Conservation (phyloP, 805 yeast genomes). For the Cyberlindnera mrakii region DNA sequence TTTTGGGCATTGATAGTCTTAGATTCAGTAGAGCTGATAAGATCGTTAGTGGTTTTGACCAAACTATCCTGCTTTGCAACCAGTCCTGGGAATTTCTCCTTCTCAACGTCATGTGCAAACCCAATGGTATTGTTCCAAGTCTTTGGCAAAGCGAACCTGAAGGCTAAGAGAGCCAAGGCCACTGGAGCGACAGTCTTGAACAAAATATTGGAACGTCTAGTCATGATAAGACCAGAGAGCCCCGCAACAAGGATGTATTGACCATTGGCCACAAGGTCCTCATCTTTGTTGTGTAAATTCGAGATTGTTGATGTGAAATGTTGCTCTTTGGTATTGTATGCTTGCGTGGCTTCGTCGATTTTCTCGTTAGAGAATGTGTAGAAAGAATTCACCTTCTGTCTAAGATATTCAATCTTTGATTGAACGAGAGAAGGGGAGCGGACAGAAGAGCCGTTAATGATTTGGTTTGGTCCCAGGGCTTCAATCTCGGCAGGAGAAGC, state of each 20-base stretch:
- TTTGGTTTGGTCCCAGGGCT: constrained; percentile 38
- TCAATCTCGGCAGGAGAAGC: constrained; percentile 37
- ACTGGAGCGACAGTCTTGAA: constrained; percentile 53
- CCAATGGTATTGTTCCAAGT: constrained; percentile 58
- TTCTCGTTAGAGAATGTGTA: constrained; percentile 27
- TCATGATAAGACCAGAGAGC: constrained; percentile 64
- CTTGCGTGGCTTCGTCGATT: constrained; percentile 41
- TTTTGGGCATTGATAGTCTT: constrained; percentile 23
- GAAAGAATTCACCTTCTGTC: constrained; percentile 31
- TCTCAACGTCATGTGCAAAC: constrained; percentile 56
- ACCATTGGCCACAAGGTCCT: constrained; percentile 66
- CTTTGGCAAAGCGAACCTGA: constrained; percentile 63
- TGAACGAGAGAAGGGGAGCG: constrained; percentile 48
- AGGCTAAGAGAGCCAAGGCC: constrained; percentile 55
- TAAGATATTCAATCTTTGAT: constrained; percentile 37
- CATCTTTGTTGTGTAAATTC: constrained; percentile 54
- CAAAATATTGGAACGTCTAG: constrained; percentile 59
- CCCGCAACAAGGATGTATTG: constrained; percentile 64
- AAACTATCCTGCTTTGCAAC: constrained; percentile 56
- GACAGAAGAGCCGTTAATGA: constrained; percentile 51
- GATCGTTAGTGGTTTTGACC: constrained; percentile 37
- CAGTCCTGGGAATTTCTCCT: constrained; percentile 52
- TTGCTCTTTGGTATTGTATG: constrained; percentile 55
- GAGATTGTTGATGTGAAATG: constrained; percentile 57
- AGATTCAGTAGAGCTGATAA: constrained; percentile 37